Conservation (phyloP, 31 red algal genomes). For the Odonthalia washingtoniensis region DNA sequence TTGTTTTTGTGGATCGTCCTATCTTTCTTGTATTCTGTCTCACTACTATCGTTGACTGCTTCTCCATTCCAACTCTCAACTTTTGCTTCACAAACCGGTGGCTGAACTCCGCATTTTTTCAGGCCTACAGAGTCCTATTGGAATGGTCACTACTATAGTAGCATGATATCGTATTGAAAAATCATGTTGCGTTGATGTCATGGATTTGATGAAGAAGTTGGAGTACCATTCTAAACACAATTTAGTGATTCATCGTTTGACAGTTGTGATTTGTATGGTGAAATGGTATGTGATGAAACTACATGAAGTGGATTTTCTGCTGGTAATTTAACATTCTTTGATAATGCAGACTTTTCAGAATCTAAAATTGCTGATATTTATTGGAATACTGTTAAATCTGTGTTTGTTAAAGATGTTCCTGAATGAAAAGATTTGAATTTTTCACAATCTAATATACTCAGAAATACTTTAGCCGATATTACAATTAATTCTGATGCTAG, state of each 20-base stretch:
- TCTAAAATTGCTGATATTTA: constrained; percentile 66
- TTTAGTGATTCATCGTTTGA: constrained; percentile 67
- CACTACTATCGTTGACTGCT: constrained; percentile 64
- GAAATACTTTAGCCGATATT: constrained; percentile 25
- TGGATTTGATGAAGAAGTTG: no score
- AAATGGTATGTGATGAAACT: constrained; percentile 51
- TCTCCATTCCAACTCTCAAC: constrained; percentile 75
- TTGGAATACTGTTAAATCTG: constrained; percentile 55
- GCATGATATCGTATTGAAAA: constrained; percentile 69
- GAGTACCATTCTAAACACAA: no score
- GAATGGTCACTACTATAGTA: constrained; percentile 74
- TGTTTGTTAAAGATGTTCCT: background rate
- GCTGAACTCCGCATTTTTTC: constrained; percentile 90
- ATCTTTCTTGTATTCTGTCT: constrained; percentile 76
- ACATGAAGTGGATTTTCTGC: constrained; percentile 50
- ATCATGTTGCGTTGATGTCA: constrained; percentile 63
- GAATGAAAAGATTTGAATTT: constrained; percentile 22
- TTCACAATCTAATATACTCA: background rate
- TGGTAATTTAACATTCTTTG: constrained; percentile 54
- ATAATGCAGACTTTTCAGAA: constrained; percentile 51
- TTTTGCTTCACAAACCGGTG: constrained; percentile 57
- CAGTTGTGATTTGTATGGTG: constrained; percentile 40
- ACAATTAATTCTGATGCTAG: constrained; percentile 6
- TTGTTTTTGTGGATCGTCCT: constrained; percentile 70
- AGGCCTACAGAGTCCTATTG: constrained; percentile 74